Evolutionary conservation across 768 basidiomycete genomes (phyloP), one percentile per base, ranked within the genome.

Genomic region (Epithele typhae): DNA sequence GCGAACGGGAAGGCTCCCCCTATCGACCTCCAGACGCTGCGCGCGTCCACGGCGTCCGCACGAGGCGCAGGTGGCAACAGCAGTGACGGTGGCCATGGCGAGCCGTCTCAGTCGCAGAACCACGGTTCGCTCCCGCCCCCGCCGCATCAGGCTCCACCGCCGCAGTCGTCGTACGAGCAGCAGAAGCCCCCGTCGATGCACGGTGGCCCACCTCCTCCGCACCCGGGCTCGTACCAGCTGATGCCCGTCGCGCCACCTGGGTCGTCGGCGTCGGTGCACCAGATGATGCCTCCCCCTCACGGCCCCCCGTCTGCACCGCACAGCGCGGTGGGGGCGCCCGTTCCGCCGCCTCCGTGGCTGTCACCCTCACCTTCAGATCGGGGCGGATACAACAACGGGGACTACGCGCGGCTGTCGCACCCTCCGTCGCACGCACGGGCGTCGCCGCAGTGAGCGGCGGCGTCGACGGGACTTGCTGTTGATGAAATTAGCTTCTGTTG

Each of bases 11-110:
- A 80, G 35, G 61, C 66, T 4, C 64, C 64, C 23, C 75, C 70
- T 25, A 87, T 90, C 46, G 84, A 87, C 59, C 72, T 90, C 63
- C 86, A 88, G 52, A 87, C 78, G 35, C 68, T 90, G 39, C 81
- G 87, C 10, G 84, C 83, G 22, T 88, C 62, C 37, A 63, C 62
- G 1, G 58, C 57, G n/a, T 58, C 58, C n/a, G 56, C 59, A 1
- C 48, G 60, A n/a, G 58, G 57, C 35, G 41, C 37, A 25, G 46
- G 46, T 32, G 30, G 43, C 25, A 36, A 7, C 37, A 22, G 40
- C 19, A 34, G 42, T 8, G 32, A 32, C 38, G 51, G 46, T 4
- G 54, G 58, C 15, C 36, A 45, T 14, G 43, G 36, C 12, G 53
- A 51, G 19, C 45, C 49, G 19, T 40, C 53, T 14, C 52, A 48